Conservation (phyloP, 257 asterid species). For the Anisodus tanguticus region DNA sequence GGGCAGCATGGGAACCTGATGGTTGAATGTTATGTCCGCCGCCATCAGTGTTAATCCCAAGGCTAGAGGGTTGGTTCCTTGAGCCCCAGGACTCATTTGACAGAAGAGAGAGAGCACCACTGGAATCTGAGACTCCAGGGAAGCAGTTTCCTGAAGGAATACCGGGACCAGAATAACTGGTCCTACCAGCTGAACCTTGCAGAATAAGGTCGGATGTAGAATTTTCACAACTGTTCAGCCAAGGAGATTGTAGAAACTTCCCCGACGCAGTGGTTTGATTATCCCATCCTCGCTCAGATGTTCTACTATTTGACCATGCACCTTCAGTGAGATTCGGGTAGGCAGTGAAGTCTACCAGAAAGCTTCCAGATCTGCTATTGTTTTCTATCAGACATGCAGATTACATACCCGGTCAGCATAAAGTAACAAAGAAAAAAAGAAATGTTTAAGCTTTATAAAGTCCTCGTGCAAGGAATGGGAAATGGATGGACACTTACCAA, state of each 20-base stretch:
- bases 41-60: conserved; percentile 46
- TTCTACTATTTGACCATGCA: conserved; percentile 46
- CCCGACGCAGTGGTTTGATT: conserved; percentile 45
- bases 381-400: conserved; percentile 51
- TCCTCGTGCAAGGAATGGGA: neutral
- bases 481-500: conserved; percentile 50
- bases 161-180: conserved; percentile 41
- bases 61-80: conserved; percentile 56
- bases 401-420: neutral
- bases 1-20: conserved; percentile 43
- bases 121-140: conserved; percentile 35
- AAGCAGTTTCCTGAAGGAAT: conserved; percentile 56
- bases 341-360: conserved; percentile 70
- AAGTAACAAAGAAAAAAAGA: neutral
- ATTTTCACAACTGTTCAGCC: conserved; percentile 59
- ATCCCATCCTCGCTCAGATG: conserved; percentile 45
- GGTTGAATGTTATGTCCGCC: conserved; percentile 49
- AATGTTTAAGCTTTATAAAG: neutral
- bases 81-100: conserved; percentile 86
- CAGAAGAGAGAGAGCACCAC: conserved; percentile 99
- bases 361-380: conserved; percentile 62
- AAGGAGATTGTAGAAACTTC: conserved; percentile 47
- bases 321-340: conserved; percentile 51
- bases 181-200: conserved; percentile 47
- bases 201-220: conserved; percentile 52